phyloP scores from a whole-genome alignment of 495 filamentous ascomycete species.

The Penicillium argentinense region DNA sequence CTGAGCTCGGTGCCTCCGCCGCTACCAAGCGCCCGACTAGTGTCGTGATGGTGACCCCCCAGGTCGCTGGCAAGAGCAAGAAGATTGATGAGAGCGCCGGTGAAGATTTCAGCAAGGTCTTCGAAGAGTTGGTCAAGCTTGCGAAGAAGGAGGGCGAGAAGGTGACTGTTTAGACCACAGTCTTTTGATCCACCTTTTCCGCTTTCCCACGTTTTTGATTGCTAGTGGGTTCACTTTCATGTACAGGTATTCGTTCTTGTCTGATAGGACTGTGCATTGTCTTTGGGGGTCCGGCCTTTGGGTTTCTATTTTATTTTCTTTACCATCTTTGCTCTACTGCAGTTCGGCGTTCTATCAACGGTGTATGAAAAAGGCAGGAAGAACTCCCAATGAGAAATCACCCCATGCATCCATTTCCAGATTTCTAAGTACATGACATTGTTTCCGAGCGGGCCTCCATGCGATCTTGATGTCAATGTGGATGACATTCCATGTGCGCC shows the following conservation, averaged over 20 bases:
- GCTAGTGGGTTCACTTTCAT: constrained; percentile 43
- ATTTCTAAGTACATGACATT: neutral
- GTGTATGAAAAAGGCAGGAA: constrained; percentile 49
- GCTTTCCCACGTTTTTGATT: constrained; percentile 21
- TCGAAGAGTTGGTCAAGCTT: constrained; percentile 69
- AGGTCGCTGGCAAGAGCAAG: constrained; percentile 54
- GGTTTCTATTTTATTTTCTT: constrained; percentile 35
- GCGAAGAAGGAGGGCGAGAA: constrained; percentile 66
- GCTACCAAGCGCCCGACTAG: constrained; percentile 93
- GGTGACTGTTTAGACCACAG: constrained; percentile 48
- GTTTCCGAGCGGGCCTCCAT: constrained; percentile 12
- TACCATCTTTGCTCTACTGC: constrained; percentile 41
- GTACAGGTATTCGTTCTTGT: constrained; percentile 47
- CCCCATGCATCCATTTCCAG: constrained; percentile 13
- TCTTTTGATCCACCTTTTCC: constrained; percentile 12
- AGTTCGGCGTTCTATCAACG: constrained; percentile 46
- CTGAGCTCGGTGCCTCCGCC: constrained; percentile 87
- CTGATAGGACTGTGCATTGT: constrained; percentile 46
- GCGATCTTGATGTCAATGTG: constrained; percentile 2
- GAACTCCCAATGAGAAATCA: constrained; percentile 35
- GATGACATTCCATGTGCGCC: neutral
- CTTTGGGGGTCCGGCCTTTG: constrained; percentile 47
- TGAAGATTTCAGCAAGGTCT: constrained; percentile 71
- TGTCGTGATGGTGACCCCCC: constrained; percentile 79
- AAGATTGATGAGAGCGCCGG: constrained; percentile 48